Conservation (phyloP, 2,329 filamentous ascomycete species). For the Alternaria arborescens region DNA sequence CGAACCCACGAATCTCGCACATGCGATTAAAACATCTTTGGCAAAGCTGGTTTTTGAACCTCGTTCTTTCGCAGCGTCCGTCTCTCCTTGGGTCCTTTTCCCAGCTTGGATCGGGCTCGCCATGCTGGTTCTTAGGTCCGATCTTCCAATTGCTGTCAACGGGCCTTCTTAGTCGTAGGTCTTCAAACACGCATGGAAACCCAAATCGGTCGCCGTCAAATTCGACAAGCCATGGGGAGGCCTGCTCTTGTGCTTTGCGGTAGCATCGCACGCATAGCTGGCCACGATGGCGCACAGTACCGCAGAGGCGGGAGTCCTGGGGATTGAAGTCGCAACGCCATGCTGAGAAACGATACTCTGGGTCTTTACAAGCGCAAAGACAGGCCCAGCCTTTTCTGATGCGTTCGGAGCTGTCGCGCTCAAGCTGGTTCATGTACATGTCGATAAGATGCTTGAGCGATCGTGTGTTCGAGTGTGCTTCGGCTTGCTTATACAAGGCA, state of each 20-base stretch:
- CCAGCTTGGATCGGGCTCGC: slow-evolving; percentile 30
- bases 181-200: slow-evolving; percentile 35
- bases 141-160: slow-evolving; percentile 31
- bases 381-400: slow-evolving; percentile 30
- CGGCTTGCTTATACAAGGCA: slow-evolving; percentile 27
- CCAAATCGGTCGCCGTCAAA: slow-evolving; percentile 34
- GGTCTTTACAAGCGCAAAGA: slow-evolving; percentile 36
- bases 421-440: slow-evolving; percentile 29
- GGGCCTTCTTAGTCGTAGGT: slow-evolving; percentile 21
- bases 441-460: slow-evolving; percentile 26
- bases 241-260: slow-evolving; percentile 28
- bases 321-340: slow-evolving; percentile 36
- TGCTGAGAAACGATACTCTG: slow-evolving; percentile 23
- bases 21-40: slow-evolving; percentile 36
- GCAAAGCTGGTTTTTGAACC: slow-evolving; percentile 30
- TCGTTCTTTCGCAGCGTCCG: slow-evolving; percentile 28
- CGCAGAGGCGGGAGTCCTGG: slow-evolving; percentile 27
- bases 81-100: slow-evolving; percentile 34
- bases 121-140: slow-evolving; percentile 29
- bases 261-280: slow-evolving; percentile 36
- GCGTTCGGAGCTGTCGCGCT: slow-evolving; percentile 29
- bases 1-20: slow-evolving; percentile 36
- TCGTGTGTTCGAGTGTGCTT: slow-evolving; percentile 19
- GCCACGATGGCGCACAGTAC: slow-evolving; percentile 30
- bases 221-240: slow-evolving; percentile 29